Base-by-base conservation (phyloP, 2,329 filamentous ascomycete species). In the Cytospora mali region DNA sequence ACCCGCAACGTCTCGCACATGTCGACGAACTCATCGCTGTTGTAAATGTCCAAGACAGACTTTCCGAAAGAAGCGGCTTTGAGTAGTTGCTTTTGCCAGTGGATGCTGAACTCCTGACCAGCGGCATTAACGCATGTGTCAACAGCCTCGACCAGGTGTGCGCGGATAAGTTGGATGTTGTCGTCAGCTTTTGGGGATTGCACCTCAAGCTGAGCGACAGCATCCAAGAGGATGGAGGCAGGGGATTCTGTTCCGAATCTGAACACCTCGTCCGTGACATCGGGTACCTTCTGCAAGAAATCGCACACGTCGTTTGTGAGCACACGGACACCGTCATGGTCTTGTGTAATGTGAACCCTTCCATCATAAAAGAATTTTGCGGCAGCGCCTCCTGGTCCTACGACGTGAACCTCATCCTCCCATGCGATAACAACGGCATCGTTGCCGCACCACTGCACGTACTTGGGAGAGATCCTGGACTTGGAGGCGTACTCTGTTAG, bases 131-230 rank as follows among this genome's bases (percentile, higher is more conserved):
- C 91, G 73, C 95, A 99, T 0, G 88, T 90, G 74, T 97, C 93
- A 0, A 99, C 94, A 2, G 95, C 95, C 73, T 97, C 93, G 2
- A 92, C 92, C 3, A 99, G 84, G 69, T 89, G 93, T 0, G 91
- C 83, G 50, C 92, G 86, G 69, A 99, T 99, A 2, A 97, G 84
- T 72, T 98, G 95, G 62, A 99, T 97, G 68, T 97, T 94, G 71
- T 99, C 95, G 71, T 99, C 95, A 9, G 95, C 95, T 75, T 97
- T 98, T 1, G 95, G 94, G 0, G 94, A 98, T 72, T 97, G 93
- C 66, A 91, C 88, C 70, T 98, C 94, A 4, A 99, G 82, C 70
- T 97, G 90, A 60, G 93, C 90, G 2, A 96, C 90, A 0, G 95
- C 95, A 74, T 99, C 95, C 0, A 99, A 82, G 2, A 99, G 80